Conservation (phyloP, 1,139 yeast species). For the Yamadazyma trypodendri region DNA sequence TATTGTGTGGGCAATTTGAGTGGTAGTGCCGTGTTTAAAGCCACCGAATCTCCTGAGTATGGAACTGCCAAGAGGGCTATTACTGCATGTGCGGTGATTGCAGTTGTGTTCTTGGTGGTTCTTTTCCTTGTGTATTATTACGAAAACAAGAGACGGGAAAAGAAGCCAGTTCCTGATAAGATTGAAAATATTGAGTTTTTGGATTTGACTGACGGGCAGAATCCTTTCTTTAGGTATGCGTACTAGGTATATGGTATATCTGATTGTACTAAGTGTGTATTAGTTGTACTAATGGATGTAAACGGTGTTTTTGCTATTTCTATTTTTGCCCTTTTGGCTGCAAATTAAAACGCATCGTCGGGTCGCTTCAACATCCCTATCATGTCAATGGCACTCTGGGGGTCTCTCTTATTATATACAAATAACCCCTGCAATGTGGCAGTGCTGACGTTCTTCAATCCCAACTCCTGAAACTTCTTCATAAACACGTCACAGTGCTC, state of each 20-base stretch:
- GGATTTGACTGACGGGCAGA: slow-evolving; percentile 67
- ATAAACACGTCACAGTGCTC: slow-evolving; percentile 66
- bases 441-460: slow-evolving; percentile 67
- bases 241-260: slow-evolving; percentile 3
- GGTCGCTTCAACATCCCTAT: slow-evolving; percentile 43
- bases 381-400: slow-evolving; percentile 72
- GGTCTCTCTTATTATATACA: slow-evolving; percentile 86
- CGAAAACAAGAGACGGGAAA: slow-evolving; percentile 31
- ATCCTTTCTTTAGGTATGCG: slow-evolving; percentile 57
- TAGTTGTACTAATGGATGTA: too few species aligned
- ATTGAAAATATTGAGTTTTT: slow-evolving; percentile 53
- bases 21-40: slow-evolving; percentile 69
- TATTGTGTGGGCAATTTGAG: slow-evolving; percentile 68
- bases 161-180: slow-evolving; percentile 14
- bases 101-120: slow-evolving; percentile 20
- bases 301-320: not conserved
- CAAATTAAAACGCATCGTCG: slow-evolving; percentile 25
- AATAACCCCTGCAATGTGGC: slow-evolving; percentile 95
- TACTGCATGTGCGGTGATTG: slow-evolving; percentile 29
- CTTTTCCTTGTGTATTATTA: slow-evolving; percentile 29
- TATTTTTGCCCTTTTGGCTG: not conserved
- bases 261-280: too few species aligned
- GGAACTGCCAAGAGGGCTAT: slow-evolving; percentile 43
- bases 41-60: slow-evolving; percentile 52
- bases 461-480: slow-evolving; percentile 46